These are phyloP conservation scores for Psophocarpus tetragonolobus DNA, from an alignment of 306 rosid species.

Conservation along the genomic window DNA sequence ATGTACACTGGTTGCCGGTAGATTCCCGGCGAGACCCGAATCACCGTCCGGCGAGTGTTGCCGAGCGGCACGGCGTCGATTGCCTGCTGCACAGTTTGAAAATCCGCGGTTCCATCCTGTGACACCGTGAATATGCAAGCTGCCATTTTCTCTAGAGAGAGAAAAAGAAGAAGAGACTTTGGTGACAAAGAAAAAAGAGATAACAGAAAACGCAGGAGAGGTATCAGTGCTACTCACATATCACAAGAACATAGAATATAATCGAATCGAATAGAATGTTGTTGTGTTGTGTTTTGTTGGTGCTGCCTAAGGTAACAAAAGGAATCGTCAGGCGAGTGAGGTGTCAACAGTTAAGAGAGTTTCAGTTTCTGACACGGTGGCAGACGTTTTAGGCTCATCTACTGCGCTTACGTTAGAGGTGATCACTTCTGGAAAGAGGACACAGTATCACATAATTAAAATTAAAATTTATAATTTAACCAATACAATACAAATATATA, in stretches of 20 bases:
- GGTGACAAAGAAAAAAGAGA: neutral
- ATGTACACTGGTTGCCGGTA: slow-evolving; percentile 83
- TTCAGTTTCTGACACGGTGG: neutral
- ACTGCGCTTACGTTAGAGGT: neutral
- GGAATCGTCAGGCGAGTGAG: neutral
- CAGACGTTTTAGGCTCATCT: neutral
- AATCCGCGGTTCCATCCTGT: slow-evolving; percentile 71
- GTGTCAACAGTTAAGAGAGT: neutral
- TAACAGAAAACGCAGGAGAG: neutral
- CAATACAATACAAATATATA: no score
- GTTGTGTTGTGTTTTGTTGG: neutral
- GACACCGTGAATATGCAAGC: slow-evolving; percentile 62
- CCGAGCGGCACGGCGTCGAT: slow-evolving; percentile 81
- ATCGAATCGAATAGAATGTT: neutral
- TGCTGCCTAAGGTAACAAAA: neutral
- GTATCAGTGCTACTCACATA: neutral
- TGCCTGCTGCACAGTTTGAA: slow-evolving; percentile 84
- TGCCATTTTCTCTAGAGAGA: slow-evolving; percentile 51
- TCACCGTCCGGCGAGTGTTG: slow-evolving; percentile 75
- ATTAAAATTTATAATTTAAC: no score
- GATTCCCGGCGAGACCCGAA: slow-evolving; percentile 78
- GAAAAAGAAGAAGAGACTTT: neutral
- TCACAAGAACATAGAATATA: neutral
- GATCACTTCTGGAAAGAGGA: neutral
- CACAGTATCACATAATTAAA: no score